Evolutionary conservation across 371 early-diverging fungal genomes (phyloP), one percentile per base, ranked within the genome.

Genomic region (Saksenaea oblongispora): DNA sequence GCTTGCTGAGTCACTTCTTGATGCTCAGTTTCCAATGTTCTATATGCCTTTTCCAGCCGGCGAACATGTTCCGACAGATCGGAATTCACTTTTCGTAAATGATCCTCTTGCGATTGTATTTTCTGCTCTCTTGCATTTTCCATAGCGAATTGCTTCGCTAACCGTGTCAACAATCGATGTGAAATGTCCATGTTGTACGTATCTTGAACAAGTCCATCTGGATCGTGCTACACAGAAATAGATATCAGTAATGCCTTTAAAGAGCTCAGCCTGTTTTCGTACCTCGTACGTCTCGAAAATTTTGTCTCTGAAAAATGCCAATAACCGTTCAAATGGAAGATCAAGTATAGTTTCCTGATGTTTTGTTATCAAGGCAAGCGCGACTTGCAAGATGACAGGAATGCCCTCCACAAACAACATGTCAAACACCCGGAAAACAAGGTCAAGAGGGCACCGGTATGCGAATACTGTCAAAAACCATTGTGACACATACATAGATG

Each of bases 401-500:
- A 89, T 66, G 2, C 98, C 98, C 72, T 97, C 96, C 4, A 90
- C 90, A 62, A 98, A 86, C 31, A 98, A 78, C 9, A 96, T 79
- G 76, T 98, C 98, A 63, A 92, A 88, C 31, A 98, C 88, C 0
- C 96, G 87, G 70, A 89, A 88, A 1, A 94, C 95, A 59, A 96
- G 73, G n/a, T 88, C 78, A 36, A 93, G 73, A 18, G 95, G 93
- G 67, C 90, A 89, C 18, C 88, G 83, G 75, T 91, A 92, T 0
- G 93, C 91, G 71, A 94, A 95, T 36, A 92, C 61, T 0, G 95
- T 94, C 87, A 93, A 83, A 71, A 94, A 90, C 94, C 94, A 90
- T 56, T 89, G 90, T 31, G 87, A 80, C 1, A 86, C 93, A 65
- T 92, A 95, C 92, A 93, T 92, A 58, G 81, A 87, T 0, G 90